phyloP scores from a whole-genome alignment of 306 rosid genomes.

The Pachyrhizus erosus region DNA sequence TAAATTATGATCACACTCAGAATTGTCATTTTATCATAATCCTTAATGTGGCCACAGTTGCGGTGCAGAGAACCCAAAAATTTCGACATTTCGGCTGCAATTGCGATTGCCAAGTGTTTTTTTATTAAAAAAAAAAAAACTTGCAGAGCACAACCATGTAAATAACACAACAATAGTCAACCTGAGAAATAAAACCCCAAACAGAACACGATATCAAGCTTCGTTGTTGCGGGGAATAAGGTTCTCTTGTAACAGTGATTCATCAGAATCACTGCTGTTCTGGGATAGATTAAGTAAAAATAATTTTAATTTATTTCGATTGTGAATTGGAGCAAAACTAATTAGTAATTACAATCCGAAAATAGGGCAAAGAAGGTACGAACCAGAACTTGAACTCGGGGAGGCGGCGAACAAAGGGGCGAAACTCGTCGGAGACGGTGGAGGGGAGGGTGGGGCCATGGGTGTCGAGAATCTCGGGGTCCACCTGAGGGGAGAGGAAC shows the following conservation, averaged over 20 bases:
- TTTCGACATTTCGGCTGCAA: background rate
- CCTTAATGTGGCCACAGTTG: background rate
- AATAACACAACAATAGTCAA: background rate
- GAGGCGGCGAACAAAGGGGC: conserved; percentile 95
- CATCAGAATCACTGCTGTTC: background rate
- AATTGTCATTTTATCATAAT: background rate
- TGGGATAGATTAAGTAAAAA: background rate
- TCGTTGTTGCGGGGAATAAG: background rate
- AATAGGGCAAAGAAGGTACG: background rate
- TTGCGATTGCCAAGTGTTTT: background rate
- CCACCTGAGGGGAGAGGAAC: conserved; percentile 94
- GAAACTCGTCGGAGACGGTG: conserved; percentile 83
- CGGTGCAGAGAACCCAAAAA: background rate
- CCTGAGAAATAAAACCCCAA: background rate
- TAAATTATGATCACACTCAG: background rate
- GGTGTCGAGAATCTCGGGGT: conserved; percentile 76
- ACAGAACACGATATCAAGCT: background rate
- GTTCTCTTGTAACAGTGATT: background rate
- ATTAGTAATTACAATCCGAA: conserved; percentile 25
- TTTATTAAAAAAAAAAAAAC: background rate
- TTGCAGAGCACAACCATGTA: background rate
- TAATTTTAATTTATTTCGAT: background rate
- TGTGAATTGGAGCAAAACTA: background rate
- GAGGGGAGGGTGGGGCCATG: conserved; percentile 87
- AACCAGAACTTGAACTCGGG: conserved; percentile 97